A percentile compares a stretch with the other conserved stretches of the same genome.
phyloP scores from a whole-genome alignment of 2,329 filamentous ascomycete species.

The Monilinia polystroma region DNA sequence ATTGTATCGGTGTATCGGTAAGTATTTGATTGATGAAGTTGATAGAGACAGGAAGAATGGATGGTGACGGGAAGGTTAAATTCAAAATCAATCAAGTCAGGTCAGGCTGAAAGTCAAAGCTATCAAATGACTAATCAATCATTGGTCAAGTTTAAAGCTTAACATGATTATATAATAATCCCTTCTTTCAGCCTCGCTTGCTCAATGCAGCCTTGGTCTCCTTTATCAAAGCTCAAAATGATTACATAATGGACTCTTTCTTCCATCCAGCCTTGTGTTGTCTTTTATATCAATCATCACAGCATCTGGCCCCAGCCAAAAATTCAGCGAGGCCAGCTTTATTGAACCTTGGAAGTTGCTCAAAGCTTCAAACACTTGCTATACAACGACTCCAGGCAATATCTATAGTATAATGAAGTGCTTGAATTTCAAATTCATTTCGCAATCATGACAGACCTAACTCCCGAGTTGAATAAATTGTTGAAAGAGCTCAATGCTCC shows the following conservation, averaged over 20 bases:
- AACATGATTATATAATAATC: no score
- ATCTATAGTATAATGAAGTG: neutral
- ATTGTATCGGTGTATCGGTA: neutral
- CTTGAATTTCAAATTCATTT: no score
- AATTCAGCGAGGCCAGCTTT: neutral
- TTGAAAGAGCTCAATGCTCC: slow-evolving; percentile 59
- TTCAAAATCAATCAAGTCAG: no score
- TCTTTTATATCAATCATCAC: no score
- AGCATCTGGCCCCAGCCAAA: neutral
- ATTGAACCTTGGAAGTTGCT: neutral
- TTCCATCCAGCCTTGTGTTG: slow-evolving; percentile 6
- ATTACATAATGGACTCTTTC: neutral
- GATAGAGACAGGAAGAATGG: neutral
- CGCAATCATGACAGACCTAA: slow-evolving; percentile 58
- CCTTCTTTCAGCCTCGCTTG: no score
- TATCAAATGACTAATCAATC: no score
- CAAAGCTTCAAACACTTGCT: neutral
- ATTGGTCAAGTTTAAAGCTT: no score
- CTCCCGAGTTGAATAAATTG: slow-evolving; percentile 65
- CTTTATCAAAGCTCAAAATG: neutral
- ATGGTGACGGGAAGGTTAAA: neutral
- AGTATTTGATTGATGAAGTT: neutral
- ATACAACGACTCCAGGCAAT: neutral
- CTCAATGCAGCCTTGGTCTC: no score
- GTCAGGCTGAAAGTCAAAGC: no score